Percentiles rank a stretch among this genome's conserved stretches.
Conservation (phyloP, 768 basidiomycete species). For the Lyophyllum shimeji region DNA sequence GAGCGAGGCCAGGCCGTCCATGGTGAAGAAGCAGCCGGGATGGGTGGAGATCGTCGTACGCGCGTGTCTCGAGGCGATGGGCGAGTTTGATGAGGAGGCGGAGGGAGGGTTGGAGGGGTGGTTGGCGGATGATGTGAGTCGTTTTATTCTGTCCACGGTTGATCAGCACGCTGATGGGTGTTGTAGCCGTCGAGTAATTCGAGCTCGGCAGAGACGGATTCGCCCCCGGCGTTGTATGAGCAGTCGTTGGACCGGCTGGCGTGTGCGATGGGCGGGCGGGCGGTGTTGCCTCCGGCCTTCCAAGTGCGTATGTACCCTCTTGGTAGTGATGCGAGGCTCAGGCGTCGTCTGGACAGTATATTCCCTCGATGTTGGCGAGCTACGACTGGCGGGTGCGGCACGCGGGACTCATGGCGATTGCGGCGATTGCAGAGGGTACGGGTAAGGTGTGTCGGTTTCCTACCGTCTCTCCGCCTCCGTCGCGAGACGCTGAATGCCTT, state of each 20-base stretch:
- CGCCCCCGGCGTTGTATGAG: slow-evolving; percentile 75
- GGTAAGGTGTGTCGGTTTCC: slow-evolving; percentile 46
- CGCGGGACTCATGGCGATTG: slow-evolving; percentile 86
- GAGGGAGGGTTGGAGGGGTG: slow-evolving; percentile 49
- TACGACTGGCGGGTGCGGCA: slow-evolving; percentile 87
- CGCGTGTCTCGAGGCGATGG: slow-evolving; percentile 81
- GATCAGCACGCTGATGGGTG: background rate
- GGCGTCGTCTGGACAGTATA: slow-evolving; percentile 41
- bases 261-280: slow-evolving; percentile 73
- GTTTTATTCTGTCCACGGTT: slow-evolving; percentile 1
- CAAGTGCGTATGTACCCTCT: slow-evolving; percentile 32
- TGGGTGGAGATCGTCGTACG: slow-evolving; percentile 73
- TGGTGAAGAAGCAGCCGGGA: slow-evolving; percentile 66
- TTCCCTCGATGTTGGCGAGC: slow-evolving; percentile 77
- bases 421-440: slow-evolving; percentile 83
- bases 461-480: background rate
- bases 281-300: slow-evolving; percentile 78
- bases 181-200: slow-evolving; percentile 61
- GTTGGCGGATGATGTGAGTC: slow-evolving; percentile 74
- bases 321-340: background rate
- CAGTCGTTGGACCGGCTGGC: slow-evolving; percentile 82
- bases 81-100: slow-evolving; percentile 63
- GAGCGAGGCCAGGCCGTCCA: slow-evolving; percentile 69
- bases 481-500: background rate
- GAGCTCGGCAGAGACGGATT: slow-evolving; percentile 57